Evolutionary conservation across 306 rosid genomes (phyloP).

Genomic region (Quillaja saponaria): DNA sequence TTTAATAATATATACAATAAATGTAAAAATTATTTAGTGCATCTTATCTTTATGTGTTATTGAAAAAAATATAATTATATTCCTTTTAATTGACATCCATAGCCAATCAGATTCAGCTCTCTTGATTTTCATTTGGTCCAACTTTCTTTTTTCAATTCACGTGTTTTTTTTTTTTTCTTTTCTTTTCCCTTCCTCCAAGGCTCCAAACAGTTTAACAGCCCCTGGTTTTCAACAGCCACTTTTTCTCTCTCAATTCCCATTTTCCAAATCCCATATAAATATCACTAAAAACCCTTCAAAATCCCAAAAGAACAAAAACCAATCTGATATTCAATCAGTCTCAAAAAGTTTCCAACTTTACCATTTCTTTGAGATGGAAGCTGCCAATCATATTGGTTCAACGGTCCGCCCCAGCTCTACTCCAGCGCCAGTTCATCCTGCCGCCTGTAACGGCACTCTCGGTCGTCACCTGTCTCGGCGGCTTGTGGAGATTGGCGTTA

Average conservation of each 20-base stretch:
- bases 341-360: no score
- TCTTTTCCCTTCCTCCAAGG: slow-evolving; percentile 13
- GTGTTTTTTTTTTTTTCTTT: neutral
- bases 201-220: neutral
- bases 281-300: neutral
- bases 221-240: slow-evolving; percentile 34
- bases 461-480: slow-evolving; percentile 78
- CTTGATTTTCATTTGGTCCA: no score
- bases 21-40: no score
- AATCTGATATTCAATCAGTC: neutral
- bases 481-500: slow-evolving; percentile 59
- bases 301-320: neutral
- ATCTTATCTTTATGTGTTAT: no score
- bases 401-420: slow-evolving; percentile 24
- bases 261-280: neutral
- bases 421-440: slow-evolving; percentile 30
- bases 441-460: slow-evolving; percentile 42
- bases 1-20: no score
- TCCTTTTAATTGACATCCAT: no score
- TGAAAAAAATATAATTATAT: no score
- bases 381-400: slow-evolving; percentile 34
- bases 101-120: no score
- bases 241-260: neutral
- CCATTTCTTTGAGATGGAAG: slow-evolving; percentile 28
- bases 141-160: no score